A percentile compares a stretch with the other conserved stretches of the same genome.
phyloP scores from a whole-genome alignment of 202 grass and related monocot genomes.

The Alloteropsis angusta region DNA sequence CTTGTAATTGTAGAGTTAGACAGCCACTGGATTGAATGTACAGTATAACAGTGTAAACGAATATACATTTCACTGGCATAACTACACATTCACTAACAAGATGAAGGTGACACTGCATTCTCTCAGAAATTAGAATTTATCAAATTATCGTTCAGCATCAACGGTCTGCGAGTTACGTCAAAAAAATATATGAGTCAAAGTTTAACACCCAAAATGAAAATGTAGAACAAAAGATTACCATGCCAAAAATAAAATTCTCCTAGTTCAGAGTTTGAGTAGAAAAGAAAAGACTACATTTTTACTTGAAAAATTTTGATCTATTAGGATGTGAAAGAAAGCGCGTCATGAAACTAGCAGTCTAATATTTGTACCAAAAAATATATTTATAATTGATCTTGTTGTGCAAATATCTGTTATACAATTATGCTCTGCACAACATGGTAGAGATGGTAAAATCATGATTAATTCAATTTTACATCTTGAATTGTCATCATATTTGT shows the following conservation, averaged over 20 bases:
- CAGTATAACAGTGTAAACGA: neutral
- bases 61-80: constrained; percentile 18
- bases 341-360: neutral
- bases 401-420: neutral
- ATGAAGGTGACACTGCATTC: neutral
- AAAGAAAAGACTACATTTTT: neutral
- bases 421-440: neutral
- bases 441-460: neutral
- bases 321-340: neutral
- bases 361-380: neutral
- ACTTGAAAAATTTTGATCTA: neutral
- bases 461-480: neutral
- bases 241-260: neutral
- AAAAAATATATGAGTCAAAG: neutral
- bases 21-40: neutral
- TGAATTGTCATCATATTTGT: neutral
- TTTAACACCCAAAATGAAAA: neutral
- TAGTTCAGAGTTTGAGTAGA: neutral
- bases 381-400: neutral
- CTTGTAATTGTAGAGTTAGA: neutral
- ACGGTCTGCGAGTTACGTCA: neutral
- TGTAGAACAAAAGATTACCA: neutral
- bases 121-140: neutral
- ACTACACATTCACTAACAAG: neutral
- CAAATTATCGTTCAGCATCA: neutral